A percentile compares a stretch with the other conserved stretches of the same genome.
These are phyloP conservation scores for Pestalotiopsis fici DNA, from an alignment of 2,329 filamentous ascomycete species.

Conservation along the genomic window DNA sequence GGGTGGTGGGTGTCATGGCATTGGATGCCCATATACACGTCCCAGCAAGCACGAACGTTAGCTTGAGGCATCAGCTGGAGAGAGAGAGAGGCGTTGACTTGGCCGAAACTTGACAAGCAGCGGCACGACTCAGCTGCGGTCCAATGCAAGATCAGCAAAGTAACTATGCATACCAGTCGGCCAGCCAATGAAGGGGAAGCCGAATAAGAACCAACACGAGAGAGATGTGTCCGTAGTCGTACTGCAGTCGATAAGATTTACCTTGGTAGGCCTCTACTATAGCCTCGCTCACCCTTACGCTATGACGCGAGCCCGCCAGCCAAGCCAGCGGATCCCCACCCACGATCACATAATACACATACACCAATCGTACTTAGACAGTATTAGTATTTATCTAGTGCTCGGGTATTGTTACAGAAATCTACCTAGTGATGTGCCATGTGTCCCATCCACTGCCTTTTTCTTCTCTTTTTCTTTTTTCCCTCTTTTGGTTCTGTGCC, in stretches of 20 bases:
- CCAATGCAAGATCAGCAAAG: background rate
- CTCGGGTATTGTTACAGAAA: background rate
- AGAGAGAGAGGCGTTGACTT: background rate
- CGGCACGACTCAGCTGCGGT: background rate
- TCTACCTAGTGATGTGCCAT: background rate
- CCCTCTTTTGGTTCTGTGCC: no score
- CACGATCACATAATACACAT: background rate
- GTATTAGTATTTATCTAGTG: background rate
- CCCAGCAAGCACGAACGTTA: no score
- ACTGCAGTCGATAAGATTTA: background rate
- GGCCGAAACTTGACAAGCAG: background rate
- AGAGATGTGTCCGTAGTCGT: no score
- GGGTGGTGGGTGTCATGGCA: no score
- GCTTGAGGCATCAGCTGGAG: no score
- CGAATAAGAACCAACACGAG: no score
- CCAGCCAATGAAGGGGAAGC: background rate
- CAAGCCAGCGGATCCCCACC: background rate
- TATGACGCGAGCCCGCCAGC: background rate
- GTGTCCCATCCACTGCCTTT: no score
- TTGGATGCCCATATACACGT: no score
- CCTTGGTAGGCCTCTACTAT: background rate
- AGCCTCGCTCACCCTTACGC: background rate
- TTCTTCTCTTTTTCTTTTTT: no score
- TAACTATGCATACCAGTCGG: background rate
- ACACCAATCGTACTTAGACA: no score